Evolutionary conservation across 257 asterid species (phyloP), one percentile per base, ranked within the genome.

Genomic region (Plectranthus barbatus): DNA sequence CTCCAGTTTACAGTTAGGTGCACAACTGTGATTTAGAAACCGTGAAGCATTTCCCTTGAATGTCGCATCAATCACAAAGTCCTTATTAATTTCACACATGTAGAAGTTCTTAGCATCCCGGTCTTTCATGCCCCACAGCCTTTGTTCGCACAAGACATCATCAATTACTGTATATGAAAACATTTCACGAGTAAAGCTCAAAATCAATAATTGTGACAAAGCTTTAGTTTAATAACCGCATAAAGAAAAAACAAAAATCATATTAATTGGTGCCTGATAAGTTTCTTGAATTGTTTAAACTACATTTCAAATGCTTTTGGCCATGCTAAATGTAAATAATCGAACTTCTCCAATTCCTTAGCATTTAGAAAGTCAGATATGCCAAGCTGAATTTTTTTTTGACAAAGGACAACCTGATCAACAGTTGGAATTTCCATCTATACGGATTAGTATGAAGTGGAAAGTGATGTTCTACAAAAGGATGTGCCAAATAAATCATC

Each of bases 21-120:
- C 84, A 62, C 98, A 92, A 57, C 98, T 86, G 76, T 92, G 98
- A 64, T 92, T 92, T 58, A 92, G 87, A 79, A 92, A 92, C 60
- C 98, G 83, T 9, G 97, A 89, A 59, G 69, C 77, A 64, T 92
- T 92, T 66, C 98, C 98, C 81, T 92, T 89, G 69, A 83, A 80
- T 29, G 98, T 88, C 14, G 98, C 98, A 79, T 92, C 98, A 53
- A 92, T 92, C 46, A 87, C 90, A 69, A 92, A 92, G 72, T 92
- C 88, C 72, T 89, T 92, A 34, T 82, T 79, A 57, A 92, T 81
- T 76, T 92, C 98, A 64, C 97, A 92, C 98, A 92, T 83, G 65
- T 92, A 92, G 67, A 92, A 92, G 87, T 89, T 89, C 75, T 76
- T 69, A 33, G 82, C 85, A 41, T 77, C 90, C 69, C 80, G 72